Evolutionary conservation across 345 rosid species (phyloP).

Genomic region (Murraya koenigii): DNA sequence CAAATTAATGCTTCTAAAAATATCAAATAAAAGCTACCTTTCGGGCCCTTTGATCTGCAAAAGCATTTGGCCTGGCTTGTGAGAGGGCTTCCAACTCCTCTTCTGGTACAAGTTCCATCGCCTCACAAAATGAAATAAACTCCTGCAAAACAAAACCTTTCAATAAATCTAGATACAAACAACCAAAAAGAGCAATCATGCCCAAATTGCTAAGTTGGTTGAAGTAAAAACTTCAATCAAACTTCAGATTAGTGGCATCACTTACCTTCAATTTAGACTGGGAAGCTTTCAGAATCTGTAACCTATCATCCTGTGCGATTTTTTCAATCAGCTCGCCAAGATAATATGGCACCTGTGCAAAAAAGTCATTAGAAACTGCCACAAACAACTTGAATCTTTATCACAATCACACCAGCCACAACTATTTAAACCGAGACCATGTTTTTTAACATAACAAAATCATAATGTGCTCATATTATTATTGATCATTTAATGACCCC

Average conservation of each 20-base stretch:
- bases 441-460: neutral
- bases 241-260: slow-evolving; percentile 2
- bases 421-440: neutral
- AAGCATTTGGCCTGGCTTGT: slow-evolving; percentile 48
- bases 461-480: neutral
- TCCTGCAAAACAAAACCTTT: slow-evolving; percentile 47
- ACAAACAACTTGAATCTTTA: neutral
- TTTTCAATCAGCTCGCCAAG: slow-evolving; percentile 80
- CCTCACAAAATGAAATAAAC: slow-evolving; percentile 79
- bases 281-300: slow-evolving; percentile 56
- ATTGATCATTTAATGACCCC: neutral
- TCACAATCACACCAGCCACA: neutral
- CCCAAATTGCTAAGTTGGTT: neutral
- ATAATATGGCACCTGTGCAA: slow-evolving; percentile 70
- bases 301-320: slow-evolving; percentile 56
- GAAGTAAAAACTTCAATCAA: neutral
- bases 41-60: slow-evolving; percentile 71
- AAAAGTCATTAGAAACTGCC: neutral
- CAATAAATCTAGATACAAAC: slow-evolving; percentile 11
- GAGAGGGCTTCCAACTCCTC: slow-evolving; percentile 60
- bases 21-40: slow-evolving; percentile 47
- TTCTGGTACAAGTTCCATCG: slow-evolving; percentile 73
- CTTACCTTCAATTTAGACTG: slow-evolving; percentile 67
- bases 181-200: neutral
- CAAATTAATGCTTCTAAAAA: neutral